A percentile compares a stretch with the other conserved stretches of the same genome.
These are phyloP conservation scores for Claviceps sp. DNA, from an alignment of 2,329 filamentous ascomycete species.

Conservation along the genomic window DNA sequence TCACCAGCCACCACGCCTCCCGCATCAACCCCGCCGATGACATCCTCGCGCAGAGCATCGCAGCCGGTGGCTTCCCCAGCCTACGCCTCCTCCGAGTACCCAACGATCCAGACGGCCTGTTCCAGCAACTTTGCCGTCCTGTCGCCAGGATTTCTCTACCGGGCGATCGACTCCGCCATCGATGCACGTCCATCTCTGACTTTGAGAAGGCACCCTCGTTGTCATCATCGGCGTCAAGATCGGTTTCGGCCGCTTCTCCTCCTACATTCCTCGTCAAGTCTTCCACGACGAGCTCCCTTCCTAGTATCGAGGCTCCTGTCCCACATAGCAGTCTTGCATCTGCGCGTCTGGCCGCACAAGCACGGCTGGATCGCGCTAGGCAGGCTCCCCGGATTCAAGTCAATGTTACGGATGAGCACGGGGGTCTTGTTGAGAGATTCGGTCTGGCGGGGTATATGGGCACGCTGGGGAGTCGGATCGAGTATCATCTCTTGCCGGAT, in stretches of 20 bases:
- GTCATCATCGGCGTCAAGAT: conserved; percentile 1
- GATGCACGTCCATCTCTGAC: conserved; percentile 7
- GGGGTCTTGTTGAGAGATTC: conserved; percentile 36
- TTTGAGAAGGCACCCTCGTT: conserved; percentile 9
- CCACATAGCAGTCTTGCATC: conserved; percentile 32
- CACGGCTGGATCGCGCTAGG: conserved; percentile 46
- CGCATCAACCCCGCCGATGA: conserved; percentile 38
- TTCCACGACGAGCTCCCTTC: conserved; percentile 21
- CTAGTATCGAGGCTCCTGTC: conserved; percentile 9
- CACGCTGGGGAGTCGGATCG: conserved; percentile 40
- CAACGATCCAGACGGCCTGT: conserved; percentile 53
- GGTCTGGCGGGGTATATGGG: conserved; percentile 51
- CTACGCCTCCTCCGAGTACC: conserved; percentile 49
- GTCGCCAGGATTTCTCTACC: conserved; percentile 39
- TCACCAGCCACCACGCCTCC: conserved; percentile 34
- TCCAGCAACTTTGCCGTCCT: conserved; percentile 57
- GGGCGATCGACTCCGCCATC: conserved; percentile 30
- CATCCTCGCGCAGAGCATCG: conserved; percentile 51
- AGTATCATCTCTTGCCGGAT: conserved; percentile 48
- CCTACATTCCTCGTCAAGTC: conserved; percentile 20
- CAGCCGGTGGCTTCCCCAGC: conserved; percentile 46
- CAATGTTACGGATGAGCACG: conserved; percentile 41
- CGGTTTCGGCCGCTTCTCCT: conserved; percentile 5
- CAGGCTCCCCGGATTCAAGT: conserved; percentile 42
- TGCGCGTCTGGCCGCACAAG: conserved; percentile 51